Evolutionary conservation across 768 basidiomycete species (phyloP).

Genomic region (Boletus rubroflammeus): DNA sequence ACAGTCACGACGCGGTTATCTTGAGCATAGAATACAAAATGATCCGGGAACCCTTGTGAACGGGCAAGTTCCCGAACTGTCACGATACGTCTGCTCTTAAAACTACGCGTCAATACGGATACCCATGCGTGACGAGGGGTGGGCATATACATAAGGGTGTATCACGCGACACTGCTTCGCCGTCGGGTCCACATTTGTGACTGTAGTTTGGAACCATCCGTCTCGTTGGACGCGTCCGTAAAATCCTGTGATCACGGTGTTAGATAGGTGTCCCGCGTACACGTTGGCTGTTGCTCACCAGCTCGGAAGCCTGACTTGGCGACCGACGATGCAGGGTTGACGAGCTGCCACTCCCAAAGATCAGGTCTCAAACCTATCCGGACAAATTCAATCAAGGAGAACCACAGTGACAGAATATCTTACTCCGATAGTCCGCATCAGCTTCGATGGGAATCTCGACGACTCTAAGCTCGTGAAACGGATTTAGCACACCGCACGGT

Average conservation of each 20-base stretch:
- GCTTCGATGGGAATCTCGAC: conserved; percentile 53
- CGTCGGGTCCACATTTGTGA: conserved; percentile 75
- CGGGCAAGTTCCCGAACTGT: conserved; percentile 76
- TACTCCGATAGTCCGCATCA: conserved; percentile 66
- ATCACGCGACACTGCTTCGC: conserved; percentile 74
- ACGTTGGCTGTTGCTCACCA: conserved; percentile 33
- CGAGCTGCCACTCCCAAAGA: conserved; percentile 56
- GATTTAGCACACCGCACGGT: background rate
- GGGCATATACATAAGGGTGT: conserved; percentile 59
- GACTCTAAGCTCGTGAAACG: conserved; percentile 39
- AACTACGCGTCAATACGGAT: background rate
- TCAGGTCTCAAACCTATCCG: conserved; percentile 33
- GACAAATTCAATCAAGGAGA: background rate
- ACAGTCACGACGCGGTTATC: conserved; percentile 59
- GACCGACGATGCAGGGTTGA: conserved; percentile 56
- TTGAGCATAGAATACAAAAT: conserved; percentile 57
- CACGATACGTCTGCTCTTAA: conserved; percentile 64
- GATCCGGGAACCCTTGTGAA: conserved; percentile 79
- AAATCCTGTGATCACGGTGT: conserved; percentile 36
- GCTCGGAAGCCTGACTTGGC: conserved; percentile 49
- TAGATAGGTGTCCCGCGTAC: background rate
- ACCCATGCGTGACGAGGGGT: background rate
- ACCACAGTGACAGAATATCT: conserved; percentile 6
- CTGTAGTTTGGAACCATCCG: conserved; percentile 64
- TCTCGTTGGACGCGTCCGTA: conserved; percentile 58